A percentile compares a stretch with the other conserved stretches of the same genome.
Evolutionary conservation across 139 green algal genomes (phyloP).

Genomic region (Parachlorella kessleri): DNA sequence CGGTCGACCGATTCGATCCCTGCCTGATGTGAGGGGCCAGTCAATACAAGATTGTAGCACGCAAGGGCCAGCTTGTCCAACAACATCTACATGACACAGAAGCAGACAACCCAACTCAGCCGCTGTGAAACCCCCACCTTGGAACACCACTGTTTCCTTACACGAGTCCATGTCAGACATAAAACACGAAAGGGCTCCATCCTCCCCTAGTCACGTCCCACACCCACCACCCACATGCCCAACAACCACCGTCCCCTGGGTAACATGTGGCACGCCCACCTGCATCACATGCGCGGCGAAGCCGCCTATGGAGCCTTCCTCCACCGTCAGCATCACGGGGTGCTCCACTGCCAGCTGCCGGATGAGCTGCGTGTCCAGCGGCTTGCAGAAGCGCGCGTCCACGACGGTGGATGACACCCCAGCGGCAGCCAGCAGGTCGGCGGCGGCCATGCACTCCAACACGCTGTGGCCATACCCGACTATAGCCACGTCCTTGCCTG

Average conservation of each 20-base stretch:
- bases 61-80: too few relatives aligned
- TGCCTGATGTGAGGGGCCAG: too few relatives aligned
- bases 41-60: too few relatives aligned
- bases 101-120: too few relatives aligned
- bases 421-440: conserved; percentile 79
- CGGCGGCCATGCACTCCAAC: conserved; percentile 86
- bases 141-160: too few relatives aligned
- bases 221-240: neutral
- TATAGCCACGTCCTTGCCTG: conserved; percentile 90
- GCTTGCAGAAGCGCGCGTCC: conserved; percentile 99
- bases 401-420: conserved; percentile 90
- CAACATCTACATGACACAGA: too few relatives aligned
- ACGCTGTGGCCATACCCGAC: conserved; percentile 91
- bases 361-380: conserved; percentile 88
- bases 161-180: too few relatives aligned
- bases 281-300: conserved; percentile 96
- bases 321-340: conserved; percentile 91
- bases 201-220: too few relatives aligned
- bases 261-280: conserved; percentile 8
- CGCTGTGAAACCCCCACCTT: too few relatives aligned
- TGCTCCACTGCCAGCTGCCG: conserved; percentile 80
- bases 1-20: too few relatives aligned
- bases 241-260: neutral
- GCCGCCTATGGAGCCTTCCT: conserved; percentile 96
- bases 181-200: too few relatives aligned